Percentiles rank a stretch among this genome's conserved stretches.
phyloP scores from a whole-genome alignment of 177 flowering plant genomes.

The Telopea speciosissima region DNA sequence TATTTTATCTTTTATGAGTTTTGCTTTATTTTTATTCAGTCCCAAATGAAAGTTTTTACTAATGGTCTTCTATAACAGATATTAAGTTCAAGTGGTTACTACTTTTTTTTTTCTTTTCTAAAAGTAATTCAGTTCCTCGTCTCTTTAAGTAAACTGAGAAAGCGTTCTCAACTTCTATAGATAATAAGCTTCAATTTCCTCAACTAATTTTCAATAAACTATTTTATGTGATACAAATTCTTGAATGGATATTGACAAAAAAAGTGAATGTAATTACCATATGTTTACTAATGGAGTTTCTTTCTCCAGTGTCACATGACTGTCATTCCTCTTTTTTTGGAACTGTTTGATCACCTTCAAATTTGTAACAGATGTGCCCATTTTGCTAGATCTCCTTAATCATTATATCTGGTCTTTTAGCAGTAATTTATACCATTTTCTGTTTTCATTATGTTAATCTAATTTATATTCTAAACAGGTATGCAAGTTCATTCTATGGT shows the following conservation, averaged over 20 bases:
- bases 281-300: not conserved
- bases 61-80: no score
- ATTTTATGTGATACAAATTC: no score
- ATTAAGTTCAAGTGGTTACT: no score
- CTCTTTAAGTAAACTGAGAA: not conserved
- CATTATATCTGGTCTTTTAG: not conserved
- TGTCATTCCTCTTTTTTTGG: not conserved
- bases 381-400: not conserved
- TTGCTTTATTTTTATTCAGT: not conserved
- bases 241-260: no score
- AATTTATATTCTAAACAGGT: conserved; percentile 36
- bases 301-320: not conserved
- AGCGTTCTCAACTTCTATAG: no score
- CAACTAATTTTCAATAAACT: not conserved
- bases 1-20: not conserved
- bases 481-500: conserved; percentile 96
- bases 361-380: not conserved
- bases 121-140: no score
- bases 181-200: not conserved
- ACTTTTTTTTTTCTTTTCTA: no score
- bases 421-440: not conserved
- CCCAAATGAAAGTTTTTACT: not conserved
- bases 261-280: not conserved
- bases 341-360: not conserved
- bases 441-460: not conserved